Conservation (phyloP, 2,329 filamentous ascomycete genomes). For the Pseudopithomyces chartarum region DNA sequence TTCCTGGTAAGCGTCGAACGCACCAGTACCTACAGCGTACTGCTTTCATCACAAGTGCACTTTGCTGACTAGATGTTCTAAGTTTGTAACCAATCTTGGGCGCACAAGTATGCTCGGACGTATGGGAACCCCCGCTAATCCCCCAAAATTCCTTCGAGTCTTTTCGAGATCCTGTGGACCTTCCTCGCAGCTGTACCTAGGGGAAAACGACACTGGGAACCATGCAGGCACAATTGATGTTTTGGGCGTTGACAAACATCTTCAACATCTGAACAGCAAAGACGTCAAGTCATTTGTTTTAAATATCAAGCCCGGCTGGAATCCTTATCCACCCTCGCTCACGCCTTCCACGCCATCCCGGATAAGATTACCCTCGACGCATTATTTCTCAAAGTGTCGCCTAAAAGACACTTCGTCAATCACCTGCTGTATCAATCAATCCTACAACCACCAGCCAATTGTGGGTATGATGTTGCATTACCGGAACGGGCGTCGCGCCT, state of each 20-base stretch:
- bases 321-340: neutral
- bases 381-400: neutral
- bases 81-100: neutral
- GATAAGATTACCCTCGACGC: neutral
- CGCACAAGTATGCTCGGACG: neutral
- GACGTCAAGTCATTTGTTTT: neutral
- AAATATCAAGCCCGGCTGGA: constrained; percentile 1
- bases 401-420: neutral
- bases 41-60: no score
- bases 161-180: constrained; percentile 1
- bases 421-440: neutral
- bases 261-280: neutral
- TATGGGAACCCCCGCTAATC: neutral
- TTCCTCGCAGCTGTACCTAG: neutral
- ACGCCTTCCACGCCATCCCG: neutral
- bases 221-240: no score
- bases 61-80: neutral
- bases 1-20: neutral
- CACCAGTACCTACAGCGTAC: no score
- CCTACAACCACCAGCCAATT: neutral
- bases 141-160: neutral
- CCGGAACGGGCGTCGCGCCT: neutral
- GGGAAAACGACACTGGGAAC: neutral
- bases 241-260: neutral
- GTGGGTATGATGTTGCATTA: constrained; percentile 4